A percentile compares a stretch with the other conserved stretches of the same genome.
phyloP scores from a whole-genome alignment of 441 rosid genomes.

The Daphne laureola region DNA sequence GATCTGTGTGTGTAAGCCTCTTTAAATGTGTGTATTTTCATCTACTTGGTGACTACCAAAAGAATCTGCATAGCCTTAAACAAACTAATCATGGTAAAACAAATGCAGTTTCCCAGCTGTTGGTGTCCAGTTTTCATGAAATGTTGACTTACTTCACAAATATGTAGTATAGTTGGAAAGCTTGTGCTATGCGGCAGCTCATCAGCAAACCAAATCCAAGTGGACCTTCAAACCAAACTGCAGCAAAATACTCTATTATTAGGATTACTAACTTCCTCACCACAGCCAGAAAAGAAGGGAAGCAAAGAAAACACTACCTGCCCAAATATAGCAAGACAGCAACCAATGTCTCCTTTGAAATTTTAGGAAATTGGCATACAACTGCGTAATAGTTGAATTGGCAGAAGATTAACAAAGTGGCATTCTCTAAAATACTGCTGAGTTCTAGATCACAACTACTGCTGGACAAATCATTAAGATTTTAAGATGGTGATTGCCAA shows the following conservation, averaged over 20 bases:
- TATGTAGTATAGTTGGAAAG: constrained; percentile 73
- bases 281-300: neutral
- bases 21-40: too few relatives aligned
- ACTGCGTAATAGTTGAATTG: constrained; percentile 25
- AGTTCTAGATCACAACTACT: neutral
- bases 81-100: too few relatives aligned
- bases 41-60: too few relatives aligned
- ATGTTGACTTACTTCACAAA: constrained; percentile 64
- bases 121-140: too few relatives aligned
- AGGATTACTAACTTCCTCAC: too few relatives aligned
- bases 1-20: too few relatives aligned
- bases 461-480: constrained; percentile 2
- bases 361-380: constrained; percentile 44
- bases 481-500: constrained; percentile 3
- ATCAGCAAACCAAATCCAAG: constrained; percentile 83
- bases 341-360: constrained; percentile 49
- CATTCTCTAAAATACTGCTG: too few relatives aligned
- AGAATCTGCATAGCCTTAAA: too few relatives aligned
- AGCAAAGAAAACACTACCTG: constrained; percentile 42
- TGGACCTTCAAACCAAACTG: constrained; percentile 94
- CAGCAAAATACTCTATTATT: constrained; percentile 9
- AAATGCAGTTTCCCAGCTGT: too few relatives aligned
- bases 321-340: constrained; percentile 86
- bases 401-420: constrained; percentile 1
- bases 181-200: constrained; percentile 81